Conservation (phyloP, 129 eudicot genomes). For the Solidago caesia region DNA sequence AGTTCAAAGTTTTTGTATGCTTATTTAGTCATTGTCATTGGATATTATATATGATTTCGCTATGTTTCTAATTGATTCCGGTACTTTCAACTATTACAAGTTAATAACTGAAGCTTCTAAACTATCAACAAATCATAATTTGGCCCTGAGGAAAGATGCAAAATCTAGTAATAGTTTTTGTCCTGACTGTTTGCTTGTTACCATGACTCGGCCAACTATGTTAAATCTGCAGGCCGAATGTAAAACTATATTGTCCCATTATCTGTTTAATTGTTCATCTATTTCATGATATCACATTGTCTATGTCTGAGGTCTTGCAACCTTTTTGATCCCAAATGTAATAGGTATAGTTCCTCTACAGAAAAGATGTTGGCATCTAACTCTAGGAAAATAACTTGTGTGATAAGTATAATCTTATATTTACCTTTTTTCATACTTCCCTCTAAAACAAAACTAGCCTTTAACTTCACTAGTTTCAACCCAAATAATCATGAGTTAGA, state of each 20-base stretch:
- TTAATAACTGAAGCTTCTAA: no score
- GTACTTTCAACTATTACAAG: no score
- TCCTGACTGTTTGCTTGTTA: neutral
- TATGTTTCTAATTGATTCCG: no score
- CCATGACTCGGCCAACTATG: neutral
- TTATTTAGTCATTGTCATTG: no score
- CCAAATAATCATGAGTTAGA: constrained; percentile 24
- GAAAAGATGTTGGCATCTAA: constrained; percentile 15
- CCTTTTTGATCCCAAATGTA: constrained; percentile 7
- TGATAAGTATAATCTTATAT: constrained; percentile 7
- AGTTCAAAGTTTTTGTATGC: no score
- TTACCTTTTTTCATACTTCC: constrained; percentile 8
- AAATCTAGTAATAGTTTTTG: neutral
- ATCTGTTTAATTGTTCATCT: constrained; percentile 13
- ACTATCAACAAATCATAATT: no score
- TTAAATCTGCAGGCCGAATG: constrained; percentile 21
- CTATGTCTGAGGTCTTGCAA: constrained; percentile 9
- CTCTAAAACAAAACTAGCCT: constrained; percentile 16
- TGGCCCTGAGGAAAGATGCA: neutral
- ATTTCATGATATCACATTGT: neutral
- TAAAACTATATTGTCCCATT: constrained; percentile 7
- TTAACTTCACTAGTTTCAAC: constrained; percentile 28
- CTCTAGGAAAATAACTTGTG: neutral
- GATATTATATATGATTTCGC: no score
- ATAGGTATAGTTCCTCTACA: neutral